A percentile compares a stretch with the other conserved stretches of the same genome.
Evolutionary conservation across 2,329 filamentous ascomycete genomes (phyloP).

Genomic region (Onygenales sp.): DNA sequence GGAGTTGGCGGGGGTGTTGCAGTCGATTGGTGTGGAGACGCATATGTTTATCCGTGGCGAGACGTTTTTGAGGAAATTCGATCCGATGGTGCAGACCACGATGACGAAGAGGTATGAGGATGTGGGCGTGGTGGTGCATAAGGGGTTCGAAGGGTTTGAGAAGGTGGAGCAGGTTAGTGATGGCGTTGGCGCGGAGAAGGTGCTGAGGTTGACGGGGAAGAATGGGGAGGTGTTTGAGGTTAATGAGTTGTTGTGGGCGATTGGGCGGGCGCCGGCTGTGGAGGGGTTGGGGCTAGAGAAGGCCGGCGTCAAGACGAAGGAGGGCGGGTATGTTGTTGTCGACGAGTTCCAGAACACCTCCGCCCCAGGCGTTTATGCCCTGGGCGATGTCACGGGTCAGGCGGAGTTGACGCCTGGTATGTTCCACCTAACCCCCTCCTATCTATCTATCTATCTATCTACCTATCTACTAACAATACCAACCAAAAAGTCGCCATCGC

Average conservation of each 20-base stretch:
- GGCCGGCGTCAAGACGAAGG: conserved; percentile 32
- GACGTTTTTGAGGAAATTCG: conserved; percentile 41
- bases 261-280: conserved; percentile 38
- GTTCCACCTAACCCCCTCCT: conserved; percentile 2
- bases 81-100: conserved; percentile 44
- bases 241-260: conserved; percentile 43
- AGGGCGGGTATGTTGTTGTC: conserved; percentile 34
- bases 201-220: conserved; percentile 34
- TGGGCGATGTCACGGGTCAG: conserved; percentile 44
- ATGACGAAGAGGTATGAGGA: conserved; percentile 44
- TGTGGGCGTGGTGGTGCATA: conserved; percentile 39
- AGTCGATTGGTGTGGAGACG: conserved; percentile 40
- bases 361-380: conserved; percentile 38
- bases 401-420: conserved; percentile 42
- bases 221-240: conserved; percentile 36
- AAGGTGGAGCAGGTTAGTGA: conserved; percentile 37
- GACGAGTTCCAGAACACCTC: conserved; percentile 44
- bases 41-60: conserved; percentile 43
- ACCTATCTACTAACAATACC: neutral
- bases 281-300: conserved; percentile 33
- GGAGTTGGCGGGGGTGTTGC: conserved; percentile 42
- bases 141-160: conserved; percentile 37
- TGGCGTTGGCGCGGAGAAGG: conserved; percentile 38
- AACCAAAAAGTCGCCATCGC: conserved; percentile 38
- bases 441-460: neutral